Conservation (phyloP, 2,329 filamentous ascomycete species). For the Lecanicillium sp. region DNA sequence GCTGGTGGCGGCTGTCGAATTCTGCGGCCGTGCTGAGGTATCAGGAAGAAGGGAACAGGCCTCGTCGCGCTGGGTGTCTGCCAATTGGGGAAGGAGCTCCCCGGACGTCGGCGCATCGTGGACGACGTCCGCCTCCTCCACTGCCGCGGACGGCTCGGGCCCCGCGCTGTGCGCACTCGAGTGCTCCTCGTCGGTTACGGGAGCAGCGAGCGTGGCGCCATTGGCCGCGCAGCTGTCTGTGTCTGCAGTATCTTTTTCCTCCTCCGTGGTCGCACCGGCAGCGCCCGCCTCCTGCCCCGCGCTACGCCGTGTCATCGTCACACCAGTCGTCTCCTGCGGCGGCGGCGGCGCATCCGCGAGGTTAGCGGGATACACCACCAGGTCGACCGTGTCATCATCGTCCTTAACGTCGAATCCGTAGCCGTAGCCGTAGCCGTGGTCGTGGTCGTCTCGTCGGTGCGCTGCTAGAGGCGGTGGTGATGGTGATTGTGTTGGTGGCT, state of each 20-base stretch:
- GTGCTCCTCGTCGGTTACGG: not conserved
- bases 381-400: constrained; percentile 6
- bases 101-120: not conserved
- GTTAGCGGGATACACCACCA: constrained; percentile 4
- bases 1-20: not conserved
- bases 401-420: not conserved
- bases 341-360: not conserved
- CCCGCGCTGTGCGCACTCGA: too few species aligned
- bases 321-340: too few species aligned
- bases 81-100: not conserved
- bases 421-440: too few species aligned
- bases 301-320: not conserved
- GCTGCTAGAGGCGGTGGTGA: too few species aligned
- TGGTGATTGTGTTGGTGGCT: too few species aligned
- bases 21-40: not conserved
- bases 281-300: not conserved
- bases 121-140: not conserved
- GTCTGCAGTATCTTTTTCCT: not conserved
- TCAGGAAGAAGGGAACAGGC: not conserved
- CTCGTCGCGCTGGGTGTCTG: not conserved
- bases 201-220: not conserved
- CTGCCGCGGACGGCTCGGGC: too few species aligned
- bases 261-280: not conserved
- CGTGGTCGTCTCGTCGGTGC: too few species aligned
- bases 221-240: too few species aligned